Percentiles rank a stretch among this genome's conserved stretches.
phyloP scores from a whole-genome alignment of 371 early-diverging fungal species.

The Smittium mucronatum region DNA sequence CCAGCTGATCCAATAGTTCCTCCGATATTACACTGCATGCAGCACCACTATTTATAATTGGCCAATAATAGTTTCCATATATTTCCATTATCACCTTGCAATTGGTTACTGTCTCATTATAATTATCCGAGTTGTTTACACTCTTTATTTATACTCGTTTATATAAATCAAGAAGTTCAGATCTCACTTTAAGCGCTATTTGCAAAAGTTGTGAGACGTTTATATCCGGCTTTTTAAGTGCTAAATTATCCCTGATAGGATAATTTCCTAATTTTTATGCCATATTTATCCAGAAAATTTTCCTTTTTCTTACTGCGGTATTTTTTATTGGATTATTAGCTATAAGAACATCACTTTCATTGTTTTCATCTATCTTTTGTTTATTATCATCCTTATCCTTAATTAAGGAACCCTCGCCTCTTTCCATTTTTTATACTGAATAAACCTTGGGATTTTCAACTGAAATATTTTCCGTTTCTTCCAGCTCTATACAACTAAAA shows the following conservation, averaged over 20 bases:
- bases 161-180: neutral
- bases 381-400: no score
- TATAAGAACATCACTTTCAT: neutral
- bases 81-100: neutral
- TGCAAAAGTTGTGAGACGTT: neutral
- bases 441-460: neutral
- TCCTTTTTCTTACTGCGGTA: neutral
- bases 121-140: neutral
- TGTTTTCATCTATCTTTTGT: no score
- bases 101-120: neutral
- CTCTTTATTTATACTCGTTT: slow-evolving; percentile 5
- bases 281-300: neutral
- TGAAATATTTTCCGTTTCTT: neutral
- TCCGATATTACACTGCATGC: neutral
- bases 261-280: neutral
- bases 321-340: neutral
- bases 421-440: neutral
- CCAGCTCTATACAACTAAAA: neutral
- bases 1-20: neutral
- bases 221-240: neutral
- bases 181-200: neutral
- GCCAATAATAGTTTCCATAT: neutral
- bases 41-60: neutral
- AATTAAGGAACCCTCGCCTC: neutral
- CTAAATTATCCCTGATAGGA: neutral